phyloP scores from a whole-genome alignment of 176 grass and related monocot species.

The Puccinellia tenuiflora region DNA sequence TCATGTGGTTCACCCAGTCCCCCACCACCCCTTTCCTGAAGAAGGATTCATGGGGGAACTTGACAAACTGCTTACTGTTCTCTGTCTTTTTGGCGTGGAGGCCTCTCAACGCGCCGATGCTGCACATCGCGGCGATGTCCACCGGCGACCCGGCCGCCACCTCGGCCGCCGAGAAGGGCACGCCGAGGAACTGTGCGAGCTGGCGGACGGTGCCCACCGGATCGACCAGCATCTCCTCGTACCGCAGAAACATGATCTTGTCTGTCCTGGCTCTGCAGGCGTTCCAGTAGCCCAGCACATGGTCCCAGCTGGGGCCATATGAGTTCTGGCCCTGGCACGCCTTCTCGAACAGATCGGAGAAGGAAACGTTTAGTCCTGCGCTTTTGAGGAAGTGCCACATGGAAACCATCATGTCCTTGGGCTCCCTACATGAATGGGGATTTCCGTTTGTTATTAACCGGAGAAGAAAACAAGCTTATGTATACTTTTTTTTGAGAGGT shows the following conservation, averaged over 20 bases:
- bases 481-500: no score
- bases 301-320: background rate
- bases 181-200: background rate
- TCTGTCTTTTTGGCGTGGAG: background rate
- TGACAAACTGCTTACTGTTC: fast-evolving
- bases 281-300: background rate
- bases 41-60: background rate
- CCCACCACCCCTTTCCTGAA: constrained; percentile 13
- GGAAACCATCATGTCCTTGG: constrained; percentile 30
- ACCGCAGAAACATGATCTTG: constrained; percentile 8
- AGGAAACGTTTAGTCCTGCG: background rate
- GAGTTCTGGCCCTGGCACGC: background rate
- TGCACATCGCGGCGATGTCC: constrained; percentile 1
- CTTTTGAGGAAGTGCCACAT: background rate
- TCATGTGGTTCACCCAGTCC: constrained; percentile 21
- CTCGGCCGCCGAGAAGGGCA: background rate
- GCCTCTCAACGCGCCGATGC: background rate
- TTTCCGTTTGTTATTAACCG: no score
- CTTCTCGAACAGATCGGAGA: background rate
- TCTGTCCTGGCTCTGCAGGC: background rate
- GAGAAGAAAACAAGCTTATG: no score
- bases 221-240: constrained; percentile 12
- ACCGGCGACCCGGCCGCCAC: background rate
- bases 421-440: constrained; percentile 9
- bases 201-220: background rate